Base-by-base conservation (phyloP, 2,329 filamentous ascomycete genomes). In the Lasiodiplodia sp. region DNA sequence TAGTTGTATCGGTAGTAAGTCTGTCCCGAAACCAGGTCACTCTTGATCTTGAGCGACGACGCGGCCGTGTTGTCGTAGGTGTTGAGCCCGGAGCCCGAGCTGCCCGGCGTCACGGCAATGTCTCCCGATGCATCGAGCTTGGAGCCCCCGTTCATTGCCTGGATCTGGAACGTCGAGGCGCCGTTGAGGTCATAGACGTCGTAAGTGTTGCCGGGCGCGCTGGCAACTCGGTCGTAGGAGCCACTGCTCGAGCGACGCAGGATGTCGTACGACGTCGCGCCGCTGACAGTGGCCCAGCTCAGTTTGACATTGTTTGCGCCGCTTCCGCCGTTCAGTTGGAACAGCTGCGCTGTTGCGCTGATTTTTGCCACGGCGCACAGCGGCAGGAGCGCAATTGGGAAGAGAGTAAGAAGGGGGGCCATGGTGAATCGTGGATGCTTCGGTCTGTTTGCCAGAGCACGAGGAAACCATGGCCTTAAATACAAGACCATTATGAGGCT, bases 1-100 rank as follows among this genome's bases (percentile, higher is more conserved):
- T 71, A 73, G 49, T 70, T 72, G 69, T 73, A 72, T 6, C 66
- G 68, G 67, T 73, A 73, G 64, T 72, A 73, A 23, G 58, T 37
- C 8, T 44, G 40, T 16, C 10, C 23, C 1, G 21, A 18, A n/a
- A 49, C 40, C 40, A 73, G 66, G 8, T 70, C 66, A 4, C 69
- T 69, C 67, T 71, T 72, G 31, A 71, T 52, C 7, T 47, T 38
- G 5, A 68, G 34, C 1, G 34, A 3, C 0, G 71, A 70, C 12
- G 38, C 25, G 25, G 60, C 62, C 5, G 71, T 72, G 51, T 73
- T 73, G 65, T 71, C 71, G 53, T 73, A 70, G 7, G 70, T 72
- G 53, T 69, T 58, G 69, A 70, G 71, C 14, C 65, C 65, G 62
- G 66, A 58, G 12, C 65, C 18, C 7, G 69, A 21, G 31, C 38